phyloP scores from a whole-genome alignment of 176 grass and related monocot species.

The Cocos nucifera region DNA sequence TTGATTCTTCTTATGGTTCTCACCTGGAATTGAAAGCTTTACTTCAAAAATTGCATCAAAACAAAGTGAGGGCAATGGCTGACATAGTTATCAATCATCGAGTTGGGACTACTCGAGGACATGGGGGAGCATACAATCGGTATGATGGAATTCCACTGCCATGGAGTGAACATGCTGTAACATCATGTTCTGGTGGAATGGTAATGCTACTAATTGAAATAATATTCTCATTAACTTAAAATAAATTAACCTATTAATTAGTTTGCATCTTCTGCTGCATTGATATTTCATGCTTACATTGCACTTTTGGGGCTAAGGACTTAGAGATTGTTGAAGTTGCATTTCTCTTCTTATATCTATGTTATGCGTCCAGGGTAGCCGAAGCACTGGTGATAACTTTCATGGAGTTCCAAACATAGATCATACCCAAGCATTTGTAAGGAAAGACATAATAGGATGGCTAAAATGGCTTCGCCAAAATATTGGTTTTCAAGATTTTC shows the following conservation, averaged over 20 bases:
- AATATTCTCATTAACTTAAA: too few species aligned
- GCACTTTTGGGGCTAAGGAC: neutral
- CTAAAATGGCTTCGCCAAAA: slow-evolving; percentile 59
- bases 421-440: slow-evolving; percentile 86
- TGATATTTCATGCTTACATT: neutral
- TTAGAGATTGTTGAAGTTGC: too few species aligned
- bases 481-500: slow-evolving; percentile 88
- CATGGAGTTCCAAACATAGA: slow-evolving; percentile 91
- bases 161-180: slow-evolving; percentile 92
- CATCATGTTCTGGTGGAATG: slow-evolving; percentile 92
- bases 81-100: slow-evolving; percentile 98
- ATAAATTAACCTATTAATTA: too few species aligned
- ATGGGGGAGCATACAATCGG: slow-evolving; percentile 69
- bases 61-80: slow-evolving; percentile 80
- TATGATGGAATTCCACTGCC: slow-evolving; percentile 85
- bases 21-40: slow-evolving; percentile 42
- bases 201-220: slow-evolving; percentile 26
- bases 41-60: slow-evolving; percentile 58
- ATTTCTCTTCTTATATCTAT: slow-evolving; percentile 1
- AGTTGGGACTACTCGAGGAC: slow-evolving; percentile 79
- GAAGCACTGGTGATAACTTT: slow-evolving; percentile 69
- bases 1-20: slow-evolving; percentile 90
- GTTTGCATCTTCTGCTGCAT: too few species aligned
- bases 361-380: slow-evolving; percentile 43
- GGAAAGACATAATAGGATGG: slow-evolving; percentile 86